A percentile compares a stretch with the other conserved stretches of the same genome.
Conservation (phyloP, 495 filamentous ascomycete genomes). For the Bathelium albidoporum region DNA sequence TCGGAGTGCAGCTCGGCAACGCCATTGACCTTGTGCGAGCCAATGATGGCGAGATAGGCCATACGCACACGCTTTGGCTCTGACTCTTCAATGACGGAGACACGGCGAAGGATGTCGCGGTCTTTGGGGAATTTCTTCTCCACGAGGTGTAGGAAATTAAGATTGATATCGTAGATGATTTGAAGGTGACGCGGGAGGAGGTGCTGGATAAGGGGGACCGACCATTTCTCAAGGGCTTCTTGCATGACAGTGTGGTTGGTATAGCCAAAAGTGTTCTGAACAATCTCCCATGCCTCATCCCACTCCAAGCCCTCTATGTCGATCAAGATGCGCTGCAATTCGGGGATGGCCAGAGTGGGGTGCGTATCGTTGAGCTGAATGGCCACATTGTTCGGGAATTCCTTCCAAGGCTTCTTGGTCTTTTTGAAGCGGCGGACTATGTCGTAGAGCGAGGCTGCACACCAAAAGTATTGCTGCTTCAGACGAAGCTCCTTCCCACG, state of each 20-base stretch:
- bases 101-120: constrained; percentile 67
- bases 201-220: constrained; percentile 82
- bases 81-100: constrained; percentile 95
- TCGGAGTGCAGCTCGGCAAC: constrained; percentile 97
- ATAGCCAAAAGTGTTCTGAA: constrained; percentile 71
- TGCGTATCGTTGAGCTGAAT: constrained; percentile 99
- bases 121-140: constrained; percentile 86
- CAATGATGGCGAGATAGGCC: constrained; percentile 89
- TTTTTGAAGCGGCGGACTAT: constrained; percentile 98
- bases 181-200: constrained; percentile 90
- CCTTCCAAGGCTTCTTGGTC: constrained; percentile 76
- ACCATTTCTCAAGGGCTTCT: constrained; percentile 97
- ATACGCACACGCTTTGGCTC: constrained; percentile 98
- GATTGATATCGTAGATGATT: constrained; percentile 97
- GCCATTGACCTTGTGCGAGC: constrained; percentile 98
- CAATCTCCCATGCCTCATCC: constrained; percentile 80
- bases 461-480: constrained; percentile 99
- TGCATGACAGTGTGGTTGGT: constrained; percentile 97
- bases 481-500: constrained; percentile 92
- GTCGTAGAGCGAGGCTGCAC: constrained; percentile 88
- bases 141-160: constrained; percentile 81
- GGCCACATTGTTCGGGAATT: constrained; percentile 89
- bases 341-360: constrained; percentile 90
- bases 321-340: constrained; percentile 83
- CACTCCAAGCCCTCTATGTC: constrained; percentile 85